Evolutionary conservation across 129 eudicot genomes (phyloP), one percentile per base, ranked within the genome.

Genomic region (Cynara cardunculus): DNA sequence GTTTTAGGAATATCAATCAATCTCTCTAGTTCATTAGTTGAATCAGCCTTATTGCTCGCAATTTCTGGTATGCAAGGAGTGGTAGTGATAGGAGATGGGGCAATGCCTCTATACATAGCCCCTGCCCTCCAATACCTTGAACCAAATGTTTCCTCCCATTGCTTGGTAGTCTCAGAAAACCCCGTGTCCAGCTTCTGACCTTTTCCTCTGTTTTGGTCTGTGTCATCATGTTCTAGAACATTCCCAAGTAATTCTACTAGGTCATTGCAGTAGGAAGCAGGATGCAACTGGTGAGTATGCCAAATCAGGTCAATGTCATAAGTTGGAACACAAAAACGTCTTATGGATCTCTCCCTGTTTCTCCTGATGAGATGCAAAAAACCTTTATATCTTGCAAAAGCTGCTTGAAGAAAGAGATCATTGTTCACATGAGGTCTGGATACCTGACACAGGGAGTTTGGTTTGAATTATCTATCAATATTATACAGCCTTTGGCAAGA

Each of bases 261-360:
- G 84, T 96, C 97, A 67, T 87, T 87, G 44, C 93, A 85, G 81
- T 96, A 96, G 27, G 91, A 87, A 71, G 62, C 90, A 14, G 99
- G 98, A 77, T 96, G 89, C 67, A 96, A 85, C 78, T 96, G 99
- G 81, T 96, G 99, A 73, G 99, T 83, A 84, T 96, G 99, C 99
- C 99, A 96, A 39, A 96, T 92, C 39, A 96, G 89, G 87, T 96
- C 99, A 72, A 96, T 76, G 80, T 96, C 99, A 65, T 96, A 96
- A 75, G 99, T 96, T 6, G 99, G 99, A 80, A 96, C 99, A 68
- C 93, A 90, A 83, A 96, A 96, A 68, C 91, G 88, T 64, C 71
- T 88, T 24, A 92, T 25, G 21, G 87, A 79, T 74, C 78, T 86
- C 85, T 96, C 97, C 77, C 82, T 88, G 85, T 96, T 96, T 93